A percentile compares a stretch with the other conserved stretches of the same genome.
Evolutionary conservation across 208 protist species (phyloP).

Genomic region (Leishmania tarentolae): DNA sequence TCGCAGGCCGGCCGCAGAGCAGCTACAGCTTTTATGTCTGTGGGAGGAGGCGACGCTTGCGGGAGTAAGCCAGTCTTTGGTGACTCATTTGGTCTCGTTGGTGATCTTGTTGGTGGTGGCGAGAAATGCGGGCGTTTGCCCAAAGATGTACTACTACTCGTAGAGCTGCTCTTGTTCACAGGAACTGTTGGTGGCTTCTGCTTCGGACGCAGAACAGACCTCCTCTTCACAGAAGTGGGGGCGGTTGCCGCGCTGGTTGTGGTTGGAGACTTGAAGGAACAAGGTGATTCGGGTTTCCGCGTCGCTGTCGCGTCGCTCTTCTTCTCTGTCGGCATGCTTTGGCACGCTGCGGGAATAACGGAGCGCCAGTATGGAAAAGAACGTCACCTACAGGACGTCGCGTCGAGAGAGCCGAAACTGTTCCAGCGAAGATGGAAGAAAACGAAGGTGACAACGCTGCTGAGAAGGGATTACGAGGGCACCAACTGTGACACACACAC

Average conservation of each 20-base stretch:
- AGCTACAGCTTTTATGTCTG: background rate
- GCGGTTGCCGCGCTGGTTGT: background rate
- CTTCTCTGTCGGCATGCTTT: slow-evolving; percentile 8
- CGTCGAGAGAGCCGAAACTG: background rate
- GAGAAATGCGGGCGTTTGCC: slow-evolving; percentile 22
- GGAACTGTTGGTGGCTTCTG: slow-evolving; percentile 32
- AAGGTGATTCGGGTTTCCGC: slow-evolving; percentile 11
- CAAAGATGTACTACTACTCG: slow-evolving; percentile 11
- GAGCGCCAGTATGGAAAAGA: background rate
- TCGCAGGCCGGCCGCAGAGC: background rate
- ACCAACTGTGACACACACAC: background rate
- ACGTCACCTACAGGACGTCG: background rate
- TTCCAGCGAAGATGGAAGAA: slow-evolving; percentile 2
- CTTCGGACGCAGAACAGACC: slow-evolving; percentile 24
- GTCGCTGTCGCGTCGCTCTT: slow-evolving; percentile 10
- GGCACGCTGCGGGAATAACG: background rate
- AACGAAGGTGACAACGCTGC: slow-evolving; percentile 6
- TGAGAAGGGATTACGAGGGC: background rate
- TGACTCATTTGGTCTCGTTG: background rate
- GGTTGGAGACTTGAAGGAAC: background rate
- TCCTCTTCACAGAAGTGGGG: slow-evolving; percentile 11
- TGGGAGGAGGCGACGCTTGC: background rate
- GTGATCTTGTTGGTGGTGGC: background rate
- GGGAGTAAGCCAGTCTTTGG: background rate
- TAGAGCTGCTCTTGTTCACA: slow-evolving; percentile 24